Conservation (phyloP, 31 red algal genomes). For the Bonnemaisonia californica region DNA sequence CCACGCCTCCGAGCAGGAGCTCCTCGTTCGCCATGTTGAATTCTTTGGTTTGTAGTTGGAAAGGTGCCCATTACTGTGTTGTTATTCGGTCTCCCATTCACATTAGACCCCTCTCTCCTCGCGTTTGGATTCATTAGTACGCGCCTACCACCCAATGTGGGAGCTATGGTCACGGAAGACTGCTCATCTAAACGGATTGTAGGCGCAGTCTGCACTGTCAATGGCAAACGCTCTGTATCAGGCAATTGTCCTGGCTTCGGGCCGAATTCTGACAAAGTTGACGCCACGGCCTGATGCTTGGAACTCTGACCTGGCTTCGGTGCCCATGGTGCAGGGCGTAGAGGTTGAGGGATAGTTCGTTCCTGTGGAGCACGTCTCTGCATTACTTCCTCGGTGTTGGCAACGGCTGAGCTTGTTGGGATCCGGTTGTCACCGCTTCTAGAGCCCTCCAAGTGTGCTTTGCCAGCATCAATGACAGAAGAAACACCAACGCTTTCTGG, state of each 20-base stretch:
- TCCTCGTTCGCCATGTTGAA: background rate
- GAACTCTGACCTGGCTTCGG: conserved; percentile 20
- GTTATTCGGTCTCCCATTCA: background rate
- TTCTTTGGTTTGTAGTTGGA: background rate
- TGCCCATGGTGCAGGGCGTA: conserved; percentile 29
- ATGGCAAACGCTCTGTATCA: background rate
- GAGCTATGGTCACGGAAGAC: conserved; percentile 38
- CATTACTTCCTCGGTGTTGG: too few relatives aligned
- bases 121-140: conserved; percentile 42
- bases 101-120: conserved; percentile 25
- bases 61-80: conserved; percentile 20
- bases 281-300: too few relatives aligned
- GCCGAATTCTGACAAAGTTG: background rate
- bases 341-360: background rate
- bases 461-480: too few relatives aligned
- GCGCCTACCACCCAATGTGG: conserved; percentile 43
- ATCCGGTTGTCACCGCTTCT: too few relatives aligned
- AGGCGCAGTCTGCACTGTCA: background rate
- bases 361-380: background rate
- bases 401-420: too few relatives aligned
- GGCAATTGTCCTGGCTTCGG: background rate
- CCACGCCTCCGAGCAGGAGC: background rate
- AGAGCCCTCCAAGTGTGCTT: too few relatives aligned
- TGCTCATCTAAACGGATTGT: background rate
- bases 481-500: too few relatives aligned